Evolutionary conservation across 805 yeast species (phyloP).

Genomic region (Yarrowia sp.): DNA sequence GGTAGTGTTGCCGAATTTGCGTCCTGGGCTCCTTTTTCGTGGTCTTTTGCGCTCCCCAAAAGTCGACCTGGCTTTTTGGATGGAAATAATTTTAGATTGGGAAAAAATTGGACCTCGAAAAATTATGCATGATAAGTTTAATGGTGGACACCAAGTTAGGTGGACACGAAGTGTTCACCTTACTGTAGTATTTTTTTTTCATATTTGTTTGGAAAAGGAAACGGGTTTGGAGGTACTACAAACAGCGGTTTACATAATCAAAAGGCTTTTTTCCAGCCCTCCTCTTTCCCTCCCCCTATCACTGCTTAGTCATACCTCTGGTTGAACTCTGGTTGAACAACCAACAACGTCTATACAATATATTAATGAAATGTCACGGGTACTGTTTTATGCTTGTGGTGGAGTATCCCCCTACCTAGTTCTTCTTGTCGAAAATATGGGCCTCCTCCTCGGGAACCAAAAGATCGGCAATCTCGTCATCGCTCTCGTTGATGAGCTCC

Average conservation of each 20-base stretch:
- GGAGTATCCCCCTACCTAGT: neutral
- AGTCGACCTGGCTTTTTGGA: neutral
- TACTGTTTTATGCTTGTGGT: neutral
- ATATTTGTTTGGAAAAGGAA: no score
- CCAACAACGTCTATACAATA: neutral
- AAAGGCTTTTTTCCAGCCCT: no score
- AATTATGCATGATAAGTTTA: conserved; percentile 16
- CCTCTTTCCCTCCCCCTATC: neutral
- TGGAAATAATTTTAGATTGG: conserved; percentile 3
- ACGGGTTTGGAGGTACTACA: no score
- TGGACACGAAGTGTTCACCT: no score
- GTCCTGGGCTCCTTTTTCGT: no score
- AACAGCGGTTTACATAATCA: neutral
- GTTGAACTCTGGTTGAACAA: neutral
- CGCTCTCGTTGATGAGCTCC: neutral
- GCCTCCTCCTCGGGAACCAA: conserved; percentile 13
- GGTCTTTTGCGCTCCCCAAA: neutral
- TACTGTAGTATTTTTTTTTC: no score
- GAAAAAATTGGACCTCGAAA: neutral
- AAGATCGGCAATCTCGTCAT: conserved; percentile 23
- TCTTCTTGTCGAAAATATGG: conserved; percentile 1
- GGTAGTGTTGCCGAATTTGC: neutral
- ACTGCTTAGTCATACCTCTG: neutral
- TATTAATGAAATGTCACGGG: conserved; percentile 4
- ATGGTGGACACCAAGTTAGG: no score